These are phyloP conservation scores for Knoxia roxburghii DNA, from an alignment of 257 asterid genomes.

Conservation along the genomic window DNA sequence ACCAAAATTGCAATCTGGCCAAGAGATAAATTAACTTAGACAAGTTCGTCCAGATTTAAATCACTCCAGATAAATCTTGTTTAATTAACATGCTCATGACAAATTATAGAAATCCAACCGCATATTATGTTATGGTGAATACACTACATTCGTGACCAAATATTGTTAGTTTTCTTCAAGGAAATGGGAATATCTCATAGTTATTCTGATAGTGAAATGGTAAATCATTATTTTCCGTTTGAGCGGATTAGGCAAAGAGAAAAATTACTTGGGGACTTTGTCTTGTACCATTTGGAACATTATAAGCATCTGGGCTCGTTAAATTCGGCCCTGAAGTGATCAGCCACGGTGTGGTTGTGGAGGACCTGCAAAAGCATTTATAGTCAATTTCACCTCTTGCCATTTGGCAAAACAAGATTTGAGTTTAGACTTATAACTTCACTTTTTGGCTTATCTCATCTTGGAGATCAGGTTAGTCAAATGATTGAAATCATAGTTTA, in stretches of 20 bases:
- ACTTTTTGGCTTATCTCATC: conserved; percentile 11
- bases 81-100: no score
- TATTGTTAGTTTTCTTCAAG: no score
- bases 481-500: not conserved
- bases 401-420: conserved; percentile 13
- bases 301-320: conserved; percentile 2
- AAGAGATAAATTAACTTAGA: no score
- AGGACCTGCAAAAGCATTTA: conserved; percentile 1
- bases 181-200: conserved; percentile 1
- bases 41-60: no score
- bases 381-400: conserved; percentile 1
- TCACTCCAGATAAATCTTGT: no score
- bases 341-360: not conserved
- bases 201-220: conserved; percentile 13
- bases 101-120: no score
- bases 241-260: conserved; percentile 12
- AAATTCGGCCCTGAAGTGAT: conserved; percentile 9
- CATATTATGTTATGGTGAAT: no score
- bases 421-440: not conserved
- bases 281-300: conserved; percentile 10
- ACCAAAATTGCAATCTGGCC: no score
- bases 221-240: not conserved
- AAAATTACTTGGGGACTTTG: not conserved
- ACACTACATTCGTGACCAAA: no score
- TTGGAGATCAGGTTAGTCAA: conserved; percentile 15